A percentile compares a stretch with the other conserved stretches of the same genome.
phyloP scores from a whole-genome alignment of 2,329 filamentous ascomycete species.

The Paradendryphiella salina region DNA sequence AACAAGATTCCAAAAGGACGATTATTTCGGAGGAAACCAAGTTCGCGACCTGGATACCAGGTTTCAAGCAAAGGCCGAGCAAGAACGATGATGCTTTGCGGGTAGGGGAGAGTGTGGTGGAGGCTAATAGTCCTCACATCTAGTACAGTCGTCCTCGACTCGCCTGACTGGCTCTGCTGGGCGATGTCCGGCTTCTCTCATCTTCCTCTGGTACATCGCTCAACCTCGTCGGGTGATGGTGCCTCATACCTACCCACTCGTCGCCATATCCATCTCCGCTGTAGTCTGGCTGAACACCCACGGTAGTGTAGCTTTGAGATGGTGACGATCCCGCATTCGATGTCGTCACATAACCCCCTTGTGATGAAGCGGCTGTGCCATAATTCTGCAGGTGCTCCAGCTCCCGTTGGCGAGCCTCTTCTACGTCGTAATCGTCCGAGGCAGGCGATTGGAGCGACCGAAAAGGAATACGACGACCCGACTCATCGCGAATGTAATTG shows the following conservation, averaged over 20 bases:
- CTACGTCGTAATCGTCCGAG: slow-evolving; percentile 60
- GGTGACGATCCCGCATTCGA: slow-evolving; percentile 28
- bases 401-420: slow-evolving; percentile 55
- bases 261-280: slow-evolving; percentile 45
- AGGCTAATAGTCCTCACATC: background rate
- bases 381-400: slow-evolving; percentile 54
- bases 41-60: no score
- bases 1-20: no score
- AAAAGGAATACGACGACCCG: slow-evolving; percentile 43
- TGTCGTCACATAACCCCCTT: slow-evolving; percentile 33
- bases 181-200: slow-evolving; percentile 45
- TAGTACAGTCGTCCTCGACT: slow-evolving; percentile 33
- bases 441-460: slow-evolving; percentile 38
- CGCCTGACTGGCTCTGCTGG: slow-evolving; percentile 44
- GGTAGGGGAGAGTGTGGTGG: no score
- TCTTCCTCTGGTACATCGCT: slow-evolving; percentile 49
- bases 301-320: slow-evolving; percentile 25
- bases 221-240: slow-evolving; percentile 47
- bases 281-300: slow-evolving; percentile 37
- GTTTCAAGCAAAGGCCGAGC: no score
- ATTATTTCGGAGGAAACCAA: no score
- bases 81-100: background rate
- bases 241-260: slow-evolving; percentile 46
- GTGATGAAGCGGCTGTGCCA: slow-evolving; percentile 43
- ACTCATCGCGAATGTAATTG: slow-evolving; percentile 44